Percentiles rank a stretch among this genome's conserved stretches.
Conservation (phyloP, 148 eudicot species). For the Rhododendron ferrugineum region DNA sequence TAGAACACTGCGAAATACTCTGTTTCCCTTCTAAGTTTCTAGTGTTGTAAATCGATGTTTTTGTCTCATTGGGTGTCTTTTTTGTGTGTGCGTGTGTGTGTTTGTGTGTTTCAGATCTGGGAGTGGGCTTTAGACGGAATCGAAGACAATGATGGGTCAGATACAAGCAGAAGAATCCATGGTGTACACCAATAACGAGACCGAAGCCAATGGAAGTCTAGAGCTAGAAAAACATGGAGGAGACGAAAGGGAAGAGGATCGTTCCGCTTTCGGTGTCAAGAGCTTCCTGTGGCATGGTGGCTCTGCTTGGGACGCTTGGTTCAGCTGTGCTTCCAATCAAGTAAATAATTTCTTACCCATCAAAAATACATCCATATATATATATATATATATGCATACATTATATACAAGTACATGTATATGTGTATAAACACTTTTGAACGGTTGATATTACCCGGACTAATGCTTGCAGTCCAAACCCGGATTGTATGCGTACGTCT, state of each 20-base stretch:
- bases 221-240: constrained; percentile 8
- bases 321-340: constrained; percentile 78
- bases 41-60: neutral
- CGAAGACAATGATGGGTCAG: constrained; percentile 33
- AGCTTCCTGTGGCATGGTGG: constrained; percentile 76
- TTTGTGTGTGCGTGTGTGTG: neutral
- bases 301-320: constrained; percentile 84
- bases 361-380: neutral
- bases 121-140: neutral
- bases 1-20: neutral
- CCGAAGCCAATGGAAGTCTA: constrained; percentile 17
- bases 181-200: constrained; percentile 24
- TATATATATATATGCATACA: neutral
- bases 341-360: constrained; percentile 16
- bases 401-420: neutral
- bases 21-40: neutral
- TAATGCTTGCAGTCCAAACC: too few relatives aligned
- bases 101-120: constrained; percentile 21
- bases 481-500: too few relatives aligned
- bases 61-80: neutral
- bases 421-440: neutral
- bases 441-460: neutral
- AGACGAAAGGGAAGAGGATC: neutral
- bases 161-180: constrained; percentile 48
- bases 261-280: constrained; percentile 30